A percentile compares a stretch with the other conserved stretches of the same genome.
phyloP scores from a whole-genome alignment of 2,329 filamentous ascomycete species.

The Botrytis deweyae region DNA sequence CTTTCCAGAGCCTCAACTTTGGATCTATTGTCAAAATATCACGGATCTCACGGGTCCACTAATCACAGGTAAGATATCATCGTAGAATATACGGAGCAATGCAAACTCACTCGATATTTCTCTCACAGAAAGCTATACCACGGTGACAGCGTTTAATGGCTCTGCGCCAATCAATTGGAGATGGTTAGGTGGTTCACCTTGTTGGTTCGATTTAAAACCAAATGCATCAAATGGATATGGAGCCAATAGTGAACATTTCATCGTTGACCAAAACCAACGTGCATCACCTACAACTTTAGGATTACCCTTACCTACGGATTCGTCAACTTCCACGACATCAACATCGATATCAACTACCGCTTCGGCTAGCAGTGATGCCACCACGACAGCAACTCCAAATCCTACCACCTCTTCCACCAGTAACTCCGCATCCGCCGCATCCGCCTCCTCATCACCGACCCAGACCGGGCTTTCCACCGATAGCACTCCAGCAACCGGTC shows the following conservation, averaged over 20 bases:
- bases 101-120: background rate
- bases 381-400: background rate
- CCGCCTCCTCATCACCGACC: background rate
- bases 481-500: background rate
- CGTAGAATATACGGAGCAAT: background rate
- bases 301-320: background rate
- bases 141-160: conserved; percentile 25
- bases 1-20: conserved; percentile 26
- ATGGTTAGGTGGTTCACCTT: conserved; percentile 24
- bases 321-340: background rate
- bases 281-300: background rate
- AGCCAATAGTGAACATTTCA: conserved; percentile 25
- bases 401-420: background rate
- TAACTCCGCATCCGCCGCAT: background rate
- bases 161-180: conserved; percentile 25
- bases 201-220: conserved; percentile 30
- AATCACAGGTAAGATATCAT: conserved; percentile 11
- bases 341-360: background rate
- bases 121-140: background rate
- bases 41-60: conserved; percentile 16
- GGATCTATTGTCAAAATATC: conserved; percentile 26
- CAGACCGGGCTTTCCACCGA: background rate
- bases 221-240: conserved; percentile 24
- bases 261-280: conserved; percentile 2
- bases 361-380: background rate